Conservation (phyloP, 2,329 filamentous ascomycete species). For the Ophiostoma tasmaniense region DNA sequence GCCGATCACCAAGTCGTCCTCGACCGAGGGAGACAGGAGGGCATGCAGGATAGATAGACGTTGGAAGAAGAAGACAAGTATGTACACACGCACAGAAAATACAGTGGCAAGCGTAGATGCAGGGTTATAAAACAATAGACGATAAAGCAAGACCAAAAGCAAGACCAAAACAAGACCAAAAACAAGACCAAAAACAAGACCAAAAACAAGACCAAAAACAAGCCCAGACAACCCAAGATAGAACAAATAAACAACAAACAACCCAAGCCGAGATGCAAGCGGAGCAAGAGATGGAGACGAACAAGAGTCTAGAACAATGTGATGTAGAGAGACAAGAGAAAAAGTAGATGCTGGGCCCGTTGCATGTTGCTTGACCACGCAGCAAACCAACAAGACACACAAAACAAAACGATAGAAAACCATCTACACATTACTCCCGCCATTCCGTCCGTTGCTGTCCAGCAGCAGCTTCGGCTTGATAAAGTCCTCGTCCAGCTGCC, state of each 20-base stretch:
- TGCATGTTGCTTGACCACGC: not conserved
- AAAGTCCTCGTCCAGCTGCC: constrained; percentile 73
- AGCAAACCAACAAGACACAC: not conserved
- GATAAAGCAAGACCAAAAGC: too few relatives aligned
- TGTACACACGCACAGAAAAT: not conserved
- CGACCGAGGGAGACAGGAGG: too few relatives aligned
- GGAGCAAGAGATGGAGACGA: not conserved
- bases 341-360: not conserved
- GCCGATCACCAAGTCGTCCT: not conserved
- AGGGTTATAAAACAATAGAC: not conserved
- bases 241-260: not conserved
- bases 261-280: not conserved
- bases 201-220: too few relatives aligned
- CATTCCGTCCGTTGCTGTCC: constrained; percentile 22
- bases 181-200: not conserved
- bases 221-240: too few relatives aligned
- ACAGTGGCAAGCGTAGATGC: not conserved
- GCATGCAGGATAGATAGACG: not conserved
- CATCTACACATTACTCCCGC: constrained; percentile 18
- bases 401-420: too few relatives aligned
- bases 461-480: constrained; percentile 25
- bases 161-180: too few relatives aligned
- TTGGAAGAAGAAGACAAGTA: not conserved
- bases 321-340: not conserved
- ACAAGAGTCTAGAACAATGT: not conserved